phyloP scores from a whole-genome alignment of 2,329 filamentous ascomycete species.

The Metarhizium brunneum region DNA sequence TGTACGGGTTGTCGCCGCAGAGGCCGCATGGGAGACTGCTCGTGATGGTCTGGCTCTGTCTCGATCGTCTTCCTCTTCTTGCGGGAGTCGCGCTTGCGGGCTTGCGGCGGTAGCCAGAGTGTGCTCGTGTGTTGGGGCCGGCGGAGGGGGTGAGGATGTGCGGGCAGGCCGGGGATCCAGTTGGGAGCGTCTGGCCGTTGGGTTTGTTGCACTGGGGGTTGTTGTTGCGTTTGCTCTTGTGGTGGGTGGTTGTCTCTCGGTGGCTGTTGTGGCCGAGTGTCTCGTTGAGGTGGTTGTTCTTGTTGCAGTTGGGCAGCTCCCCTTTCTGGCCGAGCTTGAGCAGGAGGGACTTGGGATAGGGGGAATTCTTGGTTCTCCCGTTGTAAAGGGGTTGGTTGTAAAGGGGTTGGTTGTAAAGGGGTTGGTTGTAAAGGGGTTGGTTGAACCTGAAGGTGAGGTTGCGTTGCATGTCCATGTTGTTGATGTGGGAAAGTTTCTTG shows the following conservation, averaged over 20 bases:
- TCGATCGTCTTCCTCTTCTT: neutral
- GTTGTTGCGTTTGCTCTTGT: neutral
- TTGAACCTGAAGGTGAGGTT: too few species aligned
- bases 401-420: too few species aligned
- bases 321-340: neutral
- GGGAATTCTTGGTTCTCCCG: too few species aligned
- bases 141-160: slow-evolving; percentile 7
- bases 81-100: neutral
- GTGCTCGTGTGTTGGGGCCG: slow-evolving; percentile 5
- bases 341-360: too few species aligned
- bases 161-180: slow-evolving; percentile 7
- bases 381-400: too few species aligned
- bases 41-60: slow-evolving; percentile 7
- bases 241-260: neutral
- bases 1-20: neutral
- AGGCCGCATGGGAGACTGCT: neutral
- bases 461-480: too few species aligned
- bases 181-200: neutral
- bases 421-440: too few species aligned
- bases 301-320: neutral
- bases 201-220: neutral
- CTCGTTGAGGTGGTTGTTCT: neutral
- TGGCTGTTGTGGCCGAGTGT: neutral
- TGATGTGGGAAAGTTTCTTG: too few species aligned
- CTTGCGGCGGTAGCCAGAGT: slow-evolving; percentile 7